phyloP scores from a whole-genome alignment of 345 rosid genomes.

The Lagerstroemia speciosa region DNA sequence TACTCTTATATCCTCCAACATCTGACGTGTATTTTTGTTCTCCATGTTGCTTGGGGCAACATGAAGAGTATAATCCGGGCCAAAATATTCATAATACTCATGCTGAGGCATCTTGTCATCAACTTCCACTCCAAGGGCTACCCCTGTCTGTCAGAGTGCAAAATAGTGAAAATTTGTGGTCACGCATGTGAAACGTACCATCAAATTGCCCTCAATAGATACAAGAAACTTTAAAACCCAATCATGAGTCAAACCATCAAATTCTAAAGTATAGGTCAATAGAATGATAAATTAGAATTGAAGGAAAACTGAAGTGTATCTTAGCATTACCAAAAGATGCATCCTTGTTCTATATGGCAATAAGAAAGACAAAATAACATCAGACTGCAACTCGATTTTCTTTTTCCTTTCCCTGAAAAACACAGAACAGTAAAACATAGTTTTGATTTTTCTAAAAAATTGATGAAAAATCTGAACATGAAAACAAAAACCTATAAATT shows the following conservation, averaged over 20 bases:
- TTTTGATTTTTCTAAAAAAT: neutral
- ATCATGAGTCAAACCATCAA: neutral
- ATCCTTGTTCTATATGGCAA: neutral
- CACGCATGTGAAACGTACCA: no score
- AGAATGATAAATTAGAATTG: neutral
- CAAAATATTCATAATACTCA: constrained; percentile 58
- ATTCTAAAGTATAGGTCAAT: neutral
- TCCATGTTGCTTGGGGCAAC: constrained; percentile 72
- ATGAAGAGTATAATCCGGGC: constrained; percentile 57
- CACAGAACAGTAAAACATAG: neutral
- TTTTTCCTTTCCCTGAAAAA: neutral
- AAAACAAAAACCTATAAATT: neutral
- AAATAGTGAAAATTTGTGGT: neutral
- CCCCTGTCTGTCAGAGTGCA: constrained; percentile 40
- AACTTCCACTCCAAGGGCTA: constrained; percentile 58
- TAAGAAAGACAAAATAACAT: neutral
- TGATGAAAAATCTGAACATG: neutral
- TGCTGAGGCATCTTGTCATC: constrained; percentile 68
- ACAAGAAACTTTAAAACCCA: neutral
- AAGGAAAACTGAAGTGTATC: neutral
- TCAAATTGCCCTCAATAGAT: neutral
- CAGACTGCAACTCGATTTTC: neutral
- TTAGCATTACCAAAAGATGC: neutral
- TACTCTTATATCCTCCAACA: constrained; percentile 69
- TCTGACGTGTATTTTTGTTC: constrained; percentile 55